Base-by-base conservation (phyloP, 176 grass and related monocot species). In the Oryza rufipogon region DNA sequence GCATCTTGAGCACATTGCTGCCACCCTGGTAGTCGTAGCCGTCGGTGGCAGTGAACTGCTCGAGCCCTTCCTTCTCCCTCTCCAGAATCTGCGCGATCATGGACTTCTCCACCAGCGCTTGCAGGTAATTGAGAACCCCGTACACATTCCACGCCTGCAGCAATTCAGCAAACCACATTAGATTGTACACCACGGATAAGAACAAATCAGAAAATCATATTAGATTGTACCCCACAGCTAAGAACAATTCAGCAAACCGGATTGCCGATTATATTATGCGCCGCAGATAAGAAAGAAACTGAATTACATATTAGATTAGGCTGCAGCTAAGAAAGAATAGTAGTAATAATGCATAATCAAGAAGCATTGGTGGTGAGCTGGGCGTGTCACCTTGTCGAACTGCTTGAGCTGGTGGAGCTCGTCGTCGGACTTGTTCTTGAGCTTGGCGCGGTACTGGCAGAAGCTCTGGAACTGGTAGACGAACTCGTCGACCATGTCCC, bases 401-500 rank as follows among this genome's bases (percentile, higher is more conserved):
- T 89, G 84, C 79, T 90, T 90, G 70, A 93, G 49, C 49, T 52
- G 49, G 4, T 52, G 92, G 52, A 93, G 86, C 89, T 97, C 92
- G 71, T 97, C 91, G 0, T 91, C 80, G 13, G 87, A 88, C 86
- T 91, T 94, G 79, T 76, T 92, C 87, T 91, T 87, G 61, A 95
- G 81, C 72, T 93, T 97, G 60, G 92, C 87, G n/a, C 91, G 86
- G 71, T 93, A 97, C 82, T 93, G 89, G 87, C 90, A 97, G 79
- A 91, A 97, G 71, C 86, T 91, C 82, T 97, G 95, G 80, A 97
- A 97, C 76, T 97, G 95, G 87, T 90, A 93, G 3, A 97, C 95
- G 28, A 97, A 97, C 76, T 93, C 92, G 51, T 97, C 92, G 7
- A 97, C 90, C 90, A 97, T 97, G 80, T 97, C 95, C 95, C 95